Evolutionary conservation across 371 early-diverging fungal species (phyloP), one percentile per base, ranked within the genome.

Genomic region (Apophysomyces elegans): DNA sequence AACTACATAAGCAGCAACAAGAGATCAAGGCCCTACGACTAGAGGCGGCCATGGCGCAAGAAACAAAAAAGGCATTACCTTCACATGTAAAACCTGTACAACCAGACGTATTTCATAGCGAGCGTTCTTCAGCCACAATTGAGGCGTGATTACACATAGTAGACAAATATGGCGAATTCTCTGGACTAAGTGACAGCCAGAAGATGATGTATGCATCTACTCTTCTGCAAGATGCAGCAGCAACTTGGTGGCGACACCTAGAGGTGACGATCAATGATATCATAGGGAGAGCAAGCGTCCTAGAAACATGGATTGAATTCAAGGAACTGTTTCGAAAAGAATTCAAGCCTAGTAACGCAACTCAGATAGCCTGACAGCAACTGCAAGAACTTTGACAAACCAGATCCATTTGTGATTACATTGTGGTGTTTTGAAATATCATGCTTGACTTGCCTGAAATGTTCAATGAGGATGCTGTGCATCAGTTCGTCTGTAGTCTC

Each of bases 391-490:
- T 61, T 7, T 1, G 2, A 47, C 62, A 61, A 39, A 35, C 41
- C 7, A 21, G 32, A 11, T 46, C 45, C 37, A 63, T 56, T 18
- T 36, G 56, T 26, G 47, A 58, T 21, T 64, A 64, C 32, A 59
- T 64, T n/a, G 18, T 58, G 13, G 65, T 2, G 2, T 67, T 67
- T 18, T 37, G 54, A 14, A 59, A 58, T 39, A 59, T 60, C 18
- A 68, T 68, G 68, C 26, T 59, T 1, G 64, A 68, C 14, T 38
- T 68, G 18, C 64, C 64, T 12, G 60, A 59, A 7, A 67, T 67
- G 63, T 38, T 41, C 32, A 61, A 63, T 4, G 46, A 59, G 26
- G 68, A 69, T 50, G 69, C 65, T 0, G 11, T 47, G 4, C 47
- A 61, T 11, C 45, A 56, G n/a, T 69, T 69, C 37, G 56, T 69